Evolutionary conservation across 768 basidiomycete genomes (phyloP).

Genomic region (Tricholoma terreum): DNA sequence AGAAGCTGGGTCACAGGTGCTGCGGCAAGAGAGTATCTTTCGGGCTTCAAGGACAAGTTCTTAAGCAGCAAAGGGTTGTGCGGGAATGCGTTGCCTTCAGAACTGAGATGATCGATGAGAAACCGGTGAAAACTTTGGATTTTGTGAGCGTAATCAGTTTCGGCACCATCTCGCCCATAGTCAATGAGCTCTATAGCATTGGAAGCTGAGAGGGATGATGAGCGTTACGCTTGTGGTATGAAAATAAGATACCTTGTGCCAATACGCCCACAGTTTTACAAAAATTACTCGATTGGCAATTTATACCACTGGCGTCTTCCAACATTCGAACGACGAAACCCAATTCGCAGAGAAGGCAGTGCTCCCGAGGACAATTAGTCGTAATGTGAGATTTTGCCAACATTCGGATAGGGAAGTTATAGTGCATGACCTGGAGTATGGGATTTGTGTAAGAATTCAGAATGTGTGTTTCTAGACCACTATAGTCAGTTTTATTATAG

Average conservation of each 20-base stretch:
- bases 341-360: constrained; percentile 92
- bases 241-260: constrained; percentile 62
- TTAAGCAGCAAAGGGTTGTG: constrained; percentile 54
- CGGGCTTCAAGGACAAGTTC: constrained; percentile 18
- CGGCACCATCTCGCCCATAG: constrained; percentile 71
- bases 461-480: constrained; percentile 95
- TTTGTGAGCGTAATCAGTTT: constrained; percentile 78
- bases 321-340: constrained; percentile 95
- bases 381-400: constrained; percentile 92
- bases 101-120: constrained; percentile 78
- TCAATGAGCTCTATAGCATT: constrained; percentile 90
- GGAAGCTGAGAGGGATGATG: constrained; percentile 38
- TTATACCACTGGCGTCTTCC: constrained; percentile 89
- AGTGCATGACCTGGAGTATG: constrained; percentile 87
- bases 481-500: constrained; percentile 88
- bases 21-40: constrained; percentile 34
- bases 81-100: constrained; percentile 65
- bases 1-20: constrained; percentile 85
- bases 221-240: not conserved
- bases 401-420: constrained; percentile 68
- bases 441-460: constrained; percentile 96
- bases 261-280: constrained; percentile 90
- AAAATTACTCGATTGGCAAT: constrained; percentile 97
- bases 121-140: constrained; percentile 97
- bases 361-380: constrained; percentile 82